Evolutionary conservation across 257 asterid species (phyloP).

Genomic region (Solanum bulbocastanum): DNA sequence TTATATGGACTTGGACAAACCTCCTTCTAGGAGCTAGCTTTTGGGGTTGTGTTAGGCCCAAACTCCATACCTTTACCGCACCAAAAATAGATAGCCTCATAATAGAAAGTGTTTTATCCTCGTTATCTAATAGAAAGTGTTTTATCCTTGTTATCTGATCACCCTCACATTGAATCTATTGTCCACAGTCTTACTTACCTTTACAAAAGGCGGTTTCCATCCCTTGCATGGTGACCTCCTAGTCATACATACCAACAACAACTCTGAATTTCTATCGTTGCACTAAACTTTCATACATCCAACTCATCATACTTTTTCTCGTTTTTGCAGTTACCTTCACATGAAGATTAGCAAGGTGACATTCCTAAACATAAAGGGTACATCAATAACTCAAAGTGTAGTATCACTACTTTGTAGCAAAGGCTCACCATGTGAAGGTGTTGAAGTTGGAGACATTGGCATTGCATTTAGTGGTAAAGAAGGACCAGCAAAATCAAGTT

Average conservation of each 20-base stretch:
- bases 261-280: background rate
- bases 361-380: conserved; percentile 17
- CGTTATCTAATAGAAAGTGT: too few species aligned
- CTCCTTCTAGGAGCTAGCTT: too few species aligned
- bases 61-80: too few species aligned
- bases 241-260: background rate
- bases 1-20: too few species aligned
- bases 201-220: too few species aligned
- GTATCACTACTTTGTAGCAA: conserved; percentile 20
- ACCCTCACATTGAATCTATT: background rate
- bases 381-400: conserved; percentile 6
- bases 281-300: background rate
- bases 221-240: background rate
- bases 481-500: conserved; percentile 17
- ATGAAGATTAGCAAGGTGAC: conserved; percentile 21
- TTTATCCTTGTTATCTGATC: too few species aligned
- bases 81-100: too few species aligned
- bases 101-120: too few species aligned
- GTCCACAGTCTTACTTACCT: background rate
- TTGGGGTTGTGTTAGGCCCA: too few species aligned
- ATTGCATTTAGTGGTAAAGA: conserved; percentile 11
- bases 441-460: conserved; percentile 16
- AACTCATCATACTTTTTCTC: background rate
- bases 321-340: conserved; percentile 7
- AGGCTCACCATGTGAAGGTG: conserved; percentile 18